Evolutionary conservation across 768 basidiomycete genomes (phyloP).

Genomic region (Rhodosporidiobolus odoratus): DNA sequence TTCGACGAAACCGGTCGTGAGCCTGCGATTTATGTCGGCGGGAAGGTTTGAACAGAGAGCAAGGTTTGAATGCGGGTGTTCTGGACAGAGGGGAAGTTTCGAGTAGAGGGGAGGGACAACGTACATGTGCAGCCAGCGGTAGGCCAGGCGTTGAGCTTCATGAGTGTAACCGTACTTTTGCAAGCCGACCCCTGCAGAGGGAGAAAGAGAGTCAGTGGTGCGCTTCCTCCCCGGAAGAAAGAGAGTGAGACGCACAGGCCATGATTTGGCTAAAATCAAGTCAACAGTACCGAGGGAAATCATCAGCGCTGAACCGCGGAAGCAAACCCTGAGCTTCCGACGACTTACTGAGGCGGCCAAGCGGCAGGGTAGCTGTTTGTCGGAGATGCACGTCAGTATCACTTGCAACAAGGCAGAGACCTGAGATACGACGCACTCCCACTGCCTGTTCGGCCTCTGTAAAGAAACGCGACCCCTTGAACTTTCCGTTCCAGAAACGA

Average conservation of each 20-base stretch:
- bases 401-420: not conserved
- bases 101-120: conserved; percentile 36
- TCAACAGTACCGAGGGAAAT: conserved; percentile 59
- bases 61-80: conserved; percentile 20
- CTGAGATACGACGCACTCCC: conserved; percentile 57
- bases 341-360: conserved; percentile 45
- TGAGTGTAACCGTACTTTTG: conserved; percentile 93
- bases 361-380: conserved; percentile 63
- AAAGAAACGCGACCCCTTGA: conserved; percentile 92
- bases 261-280: conserved; percentile 66
- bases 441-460: conserved; percentile 94
- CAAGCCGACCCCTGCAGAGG: conserved; percentile 68
- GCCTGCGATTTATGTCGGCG: conserved; percentile 53
- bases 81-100: not conserved
- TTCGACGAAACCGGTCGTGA: conserved; percentile 89
- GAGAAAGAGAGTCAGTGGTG: not conserved
- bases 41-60: not conserved
- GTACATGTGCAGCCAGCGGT: conserved; percentile 96
- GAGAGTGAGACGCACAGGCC: conserved; percentile 52
- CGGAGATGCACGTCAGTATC: not conserved
- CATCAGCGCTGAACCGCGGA: conserved; percentile 37
- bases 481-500: conserved; percentile 94
- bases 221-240: too few species aligned
- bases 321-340: not conserved
- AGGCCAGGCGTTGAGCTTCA: conserved; percentile 86